Percentiles rank a stretch among this genome's conserved stretches.
phyloP scores from a whole-genome alignment of 768 basidiomycete genomes.

The Suillus bovinus region DNA sequence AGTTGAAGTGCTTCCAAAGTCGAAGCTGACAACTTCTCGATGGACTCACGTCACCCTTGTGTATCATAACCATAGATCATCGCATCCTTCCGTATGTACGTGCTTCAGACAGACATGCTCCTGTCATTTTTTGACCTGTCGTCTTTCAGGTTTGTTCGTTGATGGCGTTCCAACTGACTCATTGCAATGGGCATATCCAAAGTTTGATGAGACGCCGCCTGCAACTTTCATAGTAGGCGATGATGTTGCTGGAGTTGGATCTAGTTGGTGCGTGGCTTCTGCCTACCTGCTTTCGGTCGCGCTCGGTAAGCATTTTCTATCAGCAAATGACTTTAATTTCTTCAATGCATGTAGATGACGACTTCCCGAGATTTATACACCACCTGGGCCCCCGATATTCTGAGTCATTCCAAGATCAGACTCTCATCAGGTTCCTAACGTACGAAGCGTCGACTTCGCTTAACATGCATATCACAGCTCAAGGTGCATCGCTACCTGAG shows the following conservation, averaged over 20 bases:
- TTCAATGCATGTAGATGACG: conserved; percentile 51
- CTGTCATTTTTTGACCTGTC: conserved; percentile 10
- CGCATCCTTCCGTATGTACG: conserved; percentile 63
- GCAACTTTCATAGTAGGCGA: conserved; percentile 61
- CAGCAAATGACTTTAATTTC: not conserved
- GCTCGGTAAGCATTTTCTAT: conserved; percentile 42
- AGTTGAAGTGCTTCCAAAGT: conserved; percentile 43
- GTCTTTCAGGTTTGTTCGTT: conserved; percentile 60
- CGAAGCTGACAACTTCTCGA: conserved; percentile 50
- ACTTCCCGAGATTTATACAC: conserved; percentile 72
- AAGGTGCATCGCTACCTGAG: conserved; percentile 42
- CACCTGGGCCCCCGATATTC: conserved; percentile 81
- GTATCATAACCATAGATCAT: conserved; percentile 57
- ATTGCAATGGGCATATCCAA: conserved; percentile 65
- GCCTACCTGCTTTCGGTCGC: conserved; percentile 61
- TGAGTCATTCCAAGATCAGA: conserved; percentile 72
- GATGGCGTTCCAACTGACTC: conserved; percentile 71
- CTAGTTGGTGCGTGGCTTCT: conserved; percentile 67
- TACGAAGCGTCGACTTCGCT: conserved; percentile 85
- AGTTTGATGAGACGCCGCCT: conserved; percentile 35
- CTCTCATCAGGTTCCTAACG: conserved; percentile 73
- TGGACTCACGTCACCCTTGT: conserved; percentile 78
- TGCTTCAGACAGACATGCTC: conserved; percentile 8
- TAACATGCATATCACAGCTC: conserved; percentile 71
- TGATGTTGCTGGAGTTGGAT: conserved; percentile 35